A percentile compares a stretch with the other conserved stretches of the same genome.
Conservation (phyloP, 1,284 basidiomycete genomes). For the Rhodotorula sp. region DNA sequence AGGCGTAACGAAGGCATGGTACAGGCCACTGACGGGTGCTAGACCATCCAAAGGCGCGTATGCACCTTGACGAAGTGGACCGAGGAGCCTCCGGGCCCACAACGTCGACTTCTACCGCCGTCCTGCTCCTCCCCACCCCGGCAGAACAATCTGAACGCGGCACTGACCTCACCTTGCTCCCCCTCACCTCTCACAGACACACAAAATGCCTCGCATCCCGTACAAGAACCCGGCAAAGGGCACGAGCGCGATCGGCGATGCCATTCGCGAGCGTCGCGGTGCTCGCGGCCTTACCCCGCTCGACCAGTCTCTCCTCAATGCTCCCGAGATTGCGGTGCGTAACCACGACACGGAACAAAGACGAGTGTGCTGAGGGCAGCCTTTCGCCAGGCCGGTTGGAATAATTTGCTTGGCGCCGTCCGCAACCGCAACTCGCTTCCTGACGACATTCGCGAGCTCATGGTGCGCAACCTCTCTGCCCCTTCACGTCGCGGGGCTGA, state of each 20-base stretch:
- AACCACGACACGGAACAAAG: neutral
- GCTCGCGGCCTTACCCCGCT: constrained; percentile 51
- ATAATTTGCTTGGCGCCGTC: constrained; percentile 51
- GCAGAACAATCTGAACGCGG: neutral
- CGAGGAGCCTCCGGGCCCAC: too few relatives aligned
- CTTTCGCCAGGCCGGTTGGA: constrained; percentile 49
- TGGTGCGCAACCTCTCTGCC: constrained; percentile 42
- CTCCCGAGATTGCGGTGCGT: constrained; percentile 45
- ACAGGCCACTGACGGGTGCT: too few relatives aligned
- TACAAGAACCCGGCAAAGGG: constrained; percentile 49
- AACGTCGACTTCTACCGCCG: neutral
- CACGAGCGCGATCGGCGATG: constrained; percentile 49
- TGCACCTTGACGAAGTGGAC: too few relatives aligned
- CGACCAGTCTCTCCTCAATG: constrained; percentile 52
- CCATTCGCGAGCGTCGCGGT: constrained; percentile 51
- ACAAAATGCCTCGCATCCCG: constrained; percentile 46
- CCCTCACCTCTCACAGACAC: too few relatives aligned
- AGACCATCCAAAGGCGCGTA: too few relatives aligned
- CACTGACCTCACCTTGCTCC: neutral
- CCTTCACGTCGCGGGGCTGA: neutral
- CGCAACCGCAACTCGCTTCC: constrained; percentile 50
- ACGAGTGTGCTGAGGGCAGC: neutral
- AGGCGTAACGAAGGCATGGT: too few relatives aligned
- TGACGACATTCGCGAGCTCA: constrained; percentile 52
- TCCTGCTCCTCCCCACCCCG: neutral